These are phyloP conservation scores for Marchantia paleacea DNA, from an alignment of 225 moss, liverwort and hornwort species.

Conservation along the genomic window DNA sequence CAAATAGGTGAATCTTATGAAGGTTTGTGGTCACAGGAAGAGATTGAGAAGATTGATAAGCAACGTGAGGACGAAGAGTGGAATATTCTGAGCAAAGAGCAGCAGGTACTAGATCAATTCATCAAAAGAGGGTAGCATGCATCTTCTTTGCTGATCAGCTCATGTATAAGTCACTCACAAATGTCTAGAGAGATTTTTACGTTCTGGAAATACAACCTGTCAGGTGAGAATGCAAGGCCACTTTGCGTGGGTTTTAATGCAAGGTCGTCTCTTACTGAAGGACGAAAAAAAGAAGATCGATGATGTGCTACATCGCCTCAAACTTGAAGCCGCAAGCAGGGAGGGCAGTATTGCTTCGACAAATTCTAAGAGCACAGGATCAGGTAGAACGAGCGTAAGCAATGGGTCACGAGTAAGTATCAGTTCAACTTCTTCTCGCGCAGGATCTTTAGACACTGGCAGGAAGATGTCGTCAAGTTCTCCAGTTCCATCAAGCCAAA, in stretches of 20 bases:
- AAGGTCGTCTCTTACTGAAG: conserved; percentile 38
- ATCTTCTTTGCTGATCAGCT: not conserved
- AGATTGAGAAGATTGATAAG: conserved; percentile 86
- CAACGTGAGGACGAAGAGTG: conserved; percentile 96
- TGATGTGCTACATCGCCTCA: conserved; percentile 69
- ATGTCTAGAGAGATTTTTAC: not conserved
- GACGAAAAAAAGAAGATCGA: conserved; percentile 89
- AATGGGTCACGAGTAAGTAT: conserved; percentile 35
- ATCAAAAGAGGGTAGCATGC: not conserved
- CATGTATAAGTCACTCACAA: not conserved
- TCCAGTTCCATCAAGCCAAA: not conserved
- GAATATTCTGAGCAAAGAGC: conserved; percentile 92
- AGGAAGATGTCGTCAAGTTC: conserved; percentile 8
- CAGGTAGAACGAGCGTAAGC: conserved; percentile 26
- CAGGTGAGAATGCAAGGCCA: conserved; percentile 2
- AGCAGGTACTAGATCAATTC: conserved; percentile 55
- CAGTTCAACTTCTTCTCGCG: conserved; percentile 27
- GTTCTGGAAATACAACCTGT: not conserved
- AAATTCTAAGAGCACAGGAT: conserved; percentile 16
- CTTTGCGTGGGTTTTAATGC: conserved; percentile 2
- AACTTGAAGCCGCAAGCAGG: conserved; percentile 55
- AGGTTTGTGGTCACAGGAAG: conserved; percentile 50
- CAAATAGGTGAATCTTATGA: too few species aligned
- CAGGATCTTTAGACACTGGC: conserved; percentile 25
- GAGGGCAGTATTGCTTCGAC: conserved; percentile 24